Percentiles rank a stretch among this genome's conserved stretches.
These are phyloP conservation scores for Candida pseudocylindracea DNA, from an alignment of 1,139 yeast genomes.

Conservation along the genomic window DNA sequence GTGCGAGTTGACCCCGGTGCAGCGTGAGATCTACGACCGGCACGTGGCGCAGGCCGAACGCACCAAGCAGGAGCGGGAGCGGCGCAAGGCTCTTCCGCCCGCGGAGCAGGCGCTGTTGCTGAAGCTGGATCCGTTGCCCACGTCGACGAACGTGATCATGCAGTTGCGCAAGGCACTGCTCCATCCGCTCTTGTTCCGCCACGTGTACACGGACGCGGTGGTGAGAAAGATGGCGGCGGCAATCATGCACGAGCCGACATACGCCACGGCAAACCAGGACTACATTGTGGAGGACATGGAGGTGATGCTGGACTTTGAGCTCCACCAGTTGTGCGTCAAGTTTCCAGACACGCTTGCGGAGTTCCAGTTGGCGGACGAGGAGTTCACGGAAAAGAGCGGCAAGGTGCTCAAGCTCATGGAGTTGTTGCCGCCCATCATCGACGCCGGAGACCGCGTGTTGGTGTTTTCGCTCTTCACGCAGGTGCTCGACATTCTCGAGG, in stretches of 20 bases:
- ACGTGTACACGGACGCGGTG: constrained; percentile 26
- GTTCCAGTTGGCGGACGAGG: constrained; percentile 24
- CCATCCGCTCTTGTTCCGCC: constrained; percentile 55
- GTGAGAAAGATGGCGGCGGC: constrained; percentile 48
- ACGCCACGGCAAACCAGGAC: constrained; percentile 46
- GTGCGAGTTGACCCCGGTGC: constrained; percentile 40
- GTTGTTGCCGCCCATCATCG: constrained; percentile 35
- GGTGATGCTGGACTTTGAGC: constrained; percentile 87
- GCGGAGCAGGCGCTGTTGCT: constrained; percentile 14
- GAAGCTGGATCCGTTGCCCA: constrained; percentile 12
- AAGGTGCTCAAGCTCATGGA: constrained; percentile 37
- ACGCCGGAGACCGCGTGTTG: constrained; percentile 47
- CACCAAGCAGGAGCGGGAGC: constrained; percentile 25
- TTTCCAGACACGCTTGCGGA: constrained; percentile 44
- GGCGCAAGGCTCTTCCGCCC: constrained; percentile 19
- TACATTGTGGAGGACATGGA: constrained; percentile 85
- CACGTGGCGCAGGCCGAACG: constrained; percentile 25
- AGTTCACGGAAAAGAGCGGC: constrained; percentile 54
- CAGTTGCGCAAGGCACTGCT: constrained; percentile 49
- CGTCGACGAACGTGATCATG: constrained; percentile 40
- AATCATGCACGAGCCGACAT: constrained; percentile 66
- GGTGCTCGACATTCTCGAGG: constrained; percentile 69
- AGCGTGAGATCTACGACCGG: constrained; percentile 33
- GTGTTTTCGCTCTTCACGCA: constrained; percentile 87
- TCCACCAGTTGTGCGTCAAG: constrained; percentile 47